Conservation (phyloP, 2,329 filamentous ascomycete species). For the Fusarium nurragi region DNA sequence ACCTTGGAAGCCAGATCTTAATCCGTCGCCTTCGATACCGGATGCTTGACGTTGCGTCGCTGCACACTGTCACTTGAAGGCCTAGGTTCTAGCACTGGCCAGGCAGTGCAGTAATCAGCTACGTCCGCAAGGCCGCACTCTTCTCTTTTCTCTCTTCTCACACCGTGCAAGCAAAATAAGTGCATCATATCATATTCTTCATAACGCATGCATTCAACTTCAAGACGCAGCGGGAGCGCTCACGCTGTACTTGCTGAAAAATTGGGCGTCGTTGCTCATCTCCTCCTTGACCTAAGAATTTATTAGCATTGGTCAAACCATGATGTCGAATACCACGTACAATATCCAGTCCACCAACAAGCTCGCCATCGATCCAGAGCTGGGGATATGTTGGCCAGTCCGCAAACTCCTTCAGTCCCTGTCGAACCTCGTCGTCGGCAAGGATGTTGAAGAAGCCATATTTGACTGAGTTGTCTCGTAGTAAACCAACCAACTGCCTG, state of each 20-base stretch:
- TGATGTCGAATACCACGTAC: slow-evolving; percentile 64
- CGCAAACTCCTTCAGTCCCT: slow-evolving; percentile 96
- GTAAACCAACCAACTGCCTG: slow-evolving; percentile 83
- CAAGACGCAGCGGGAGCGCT: slow-evolving; percentile 54
- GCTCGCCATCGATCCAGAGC: slow-evolving; percentile 88
- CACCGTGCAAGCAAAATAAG: slow-evolving; percentile 11
- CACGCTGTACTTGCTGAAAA: slow-evolving; percentile 78
- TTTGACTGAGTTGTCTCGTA: slow-evolving; percentile 89
- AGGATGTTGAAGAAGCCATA: slow-evolving; percentile 99
- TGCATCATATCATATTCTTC: slow-evolving; percentile 14
- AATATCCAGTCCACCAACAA: slow-evolving; percentile 95
- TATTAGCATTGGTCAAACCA: slow-evolving; percentile 32
- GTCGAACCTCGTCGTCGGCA: slow-evolving; percentile 95
- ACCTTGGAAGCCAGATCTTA: neutral
- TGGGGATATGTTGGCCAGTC: slow-evolving; percentile 99
- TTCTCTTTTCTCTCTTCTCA: neutral
- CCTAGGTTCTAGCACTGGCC: neutral
- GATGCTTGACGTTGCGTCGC: slow-evolving; percentile 1
- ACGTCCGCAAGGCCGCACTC: neutral
- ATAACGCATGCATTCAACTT: slow-evolving; percentile 26
- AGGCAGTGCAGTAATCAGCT: slow-evolving; percentile 1
- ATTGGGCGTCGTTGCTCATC: slow-evolving; percentile 82
- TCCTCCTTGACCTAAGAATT: slow-evolving; percentile 85
- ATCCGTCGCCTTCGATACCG: neutral
- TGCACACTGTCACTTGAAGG: neutral